These are phyloP conservation scores for Monosporozyma unispora DNA, from an alignment of 805 yeast species.

Conservation along the genomic window DNA sequence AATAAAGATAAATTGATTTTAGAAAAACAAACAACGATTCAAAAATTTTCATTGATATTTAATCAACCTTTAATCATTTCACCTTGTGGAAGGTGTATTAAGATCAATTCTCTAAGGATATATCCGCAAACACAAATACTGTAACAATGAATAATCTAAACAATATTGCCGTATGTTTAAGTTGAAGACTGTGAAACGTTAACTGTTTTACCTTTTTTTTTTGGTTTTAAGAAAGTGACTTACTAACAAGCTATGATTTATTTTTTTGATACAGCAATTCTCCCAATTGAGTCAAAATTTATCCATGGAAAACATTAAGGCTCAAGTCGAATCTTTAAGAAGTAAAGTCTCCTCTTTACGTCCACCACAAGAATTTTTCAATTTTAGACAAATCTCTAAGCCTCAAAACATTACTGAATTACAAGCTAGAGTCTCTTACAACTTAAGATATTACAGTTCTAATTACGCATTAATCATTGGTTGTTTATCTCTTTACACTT, in stretches of 20 bases:
- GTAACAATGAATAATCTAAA: slow-evolving; percentile 2
- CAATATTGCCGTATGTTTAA: slow-evolving; percentile 8
- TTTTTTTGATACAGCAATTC: slow-evolving; percentile 15
- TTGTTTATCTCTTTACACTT: slow-evolving; percentile 69
- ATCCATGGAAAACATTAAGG: slow-evolving; percentile 29
- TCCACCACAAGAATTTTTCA: slow-evolving; percentile 92
- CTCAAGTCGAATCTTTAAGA: slow-evolving; percentile 47
- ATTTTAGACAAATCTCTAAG: slow-evolving; percentile 77
- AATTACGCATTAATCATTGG: slow-evolving; percentile 73
- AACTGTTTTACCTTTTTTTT: not conserved
- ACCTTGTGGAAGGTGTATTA: too few species aligned
- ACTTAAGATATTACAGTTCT: slow-evolving; percentile 77
- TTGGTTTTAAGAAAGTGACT: too few species aligned
- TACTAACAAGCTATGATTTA: not conserved
- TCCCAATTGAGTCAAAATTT: slow-evolving; percentile 26
- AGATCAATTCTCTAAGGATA: slow-evolving; percentile 2
- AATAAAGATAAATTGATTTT: too few species aligned
- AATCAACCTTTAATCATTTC: too few species aligned
- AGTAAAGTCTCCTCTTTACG: slow-evolving; percentile 60
- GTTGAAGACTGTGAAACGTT: not conserved
- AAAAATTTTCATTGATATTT: slow-evolving; percentile 1
- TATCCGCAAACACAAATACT: not conserved
- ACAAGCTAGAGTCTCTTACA: slow-evolving; percentile 81
- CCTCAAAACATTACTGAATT: slow-evolving; percentile 85
- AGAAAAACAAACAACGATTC: too few species aligned